phyloP scores from a whole-genome alignment of 106 monocot genomes.

The Iris macrosiphon region DNA sequence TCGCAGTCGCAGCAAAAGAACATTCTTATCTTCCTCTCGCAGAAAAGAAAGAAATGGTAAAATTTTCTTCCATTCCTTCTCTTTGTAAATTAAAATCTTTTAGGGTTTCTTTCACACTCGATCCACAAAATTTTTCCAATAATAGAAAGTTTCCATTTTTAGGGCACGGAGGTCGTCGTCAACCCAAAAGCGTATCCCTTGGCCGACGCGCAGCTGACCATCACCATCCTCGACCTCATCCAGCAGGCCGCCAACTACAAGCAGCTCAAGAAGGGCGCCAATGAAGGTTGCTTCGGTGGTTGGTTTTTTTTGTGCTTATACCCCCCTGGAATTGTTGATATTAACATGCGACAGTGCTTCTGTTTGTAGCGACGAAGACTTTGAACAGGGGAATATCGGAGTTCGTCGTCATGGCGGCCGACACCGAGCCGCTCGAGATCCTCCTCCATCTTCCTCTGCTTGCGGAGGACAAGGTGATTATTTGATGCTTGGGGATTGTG shows the following conservation, averaged over 20 bases:
- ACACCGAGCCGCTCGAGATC: constrained; percentile 72
- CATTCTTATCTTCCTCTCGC: no score
- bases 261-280: constrained; percentile 87
- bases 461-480: constrained; percentile 87
- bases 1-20: no score
- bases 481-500: no score
- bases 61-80: no score
- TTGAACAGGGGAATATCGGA: constrained; percentile 67
- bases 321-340: not conserved
- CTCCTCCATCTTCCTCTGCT: constrained; percentile 83
- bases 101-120: no score
- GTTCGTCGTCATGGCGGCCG: constrained; percentile 76
- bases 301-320: not conserved
- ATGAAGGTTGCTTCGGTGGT: constrained; percentile 36
- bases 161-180: constrained; percentile 8
- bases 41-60: no score
- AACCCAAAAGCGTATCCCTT: constrained; percentile 86
- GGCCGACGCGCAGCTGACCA: constrained; percentile 78
- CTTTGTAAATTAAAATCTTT: no score
- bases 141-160: no score
- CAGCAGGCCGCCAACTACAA: constrained; percentile 80
- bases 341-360: not conserved
- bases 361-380: constrained; percentile 58
- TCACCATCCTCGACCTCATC: constrained; percentile 65
- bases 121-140: no score